These are phyloP conservation scores for Nakazawaea wyomingensis DNA, from an alignment of 805 yeast species.

Conservation along the genomic window DNA sequence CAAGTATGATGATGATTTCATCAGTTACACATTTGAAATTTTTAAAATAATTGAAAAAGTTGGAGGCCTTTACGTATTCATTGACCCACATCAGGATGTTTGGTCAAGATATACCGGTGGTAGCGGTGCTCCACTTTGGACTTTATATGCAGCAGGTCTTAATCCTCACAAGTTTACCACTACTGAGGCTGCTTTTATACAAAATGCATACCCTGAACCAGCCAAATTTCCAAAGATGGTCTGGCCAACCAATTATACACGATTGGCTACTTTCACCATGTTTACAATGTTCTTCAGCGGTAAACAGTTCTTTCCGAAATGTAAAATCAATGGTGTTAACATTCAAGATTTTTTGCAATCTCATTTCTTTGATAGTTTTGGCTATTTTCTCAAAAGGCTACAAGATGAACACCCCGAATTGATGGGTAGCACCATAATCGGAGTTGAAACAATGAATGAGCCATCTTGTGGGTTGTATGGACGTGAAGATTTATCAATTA, in stretches of 20 bases:
- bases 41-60: constrained; percentile 49
- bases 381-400: constrained; percentile 38
- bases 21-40: constrained; percentile 62
- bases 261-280: constrained; percentile 75
- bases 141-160: constrained; percentile 81
- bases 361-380: constrained; percentile 54
- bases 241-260: constrained; percentile 84
- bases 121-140: constrained; percentile 93
- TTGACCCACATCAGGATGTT: constrained; percentile 92
- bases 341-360: constrained; percentile 74
- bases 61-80: constrained; percentile 73
- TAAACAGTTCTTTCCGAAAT: constrained; percentile 66
- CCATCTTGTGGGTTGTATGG: constrained; percentile 78
- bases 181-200: constrained; percentile 79
- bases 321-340: constrained; percentile 62
- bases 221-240: constrained; percentile 71
- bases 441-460: constrained; percentile 81
- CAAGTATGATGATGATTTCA: constrained; percentile 67
- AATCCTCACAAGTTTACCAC: constrained; percentile 65
- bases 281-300: constrained; percentile 86
- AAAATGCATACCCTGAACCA: constrained; percentile 47
- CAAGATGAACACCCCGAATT: constrained; percentile 37
- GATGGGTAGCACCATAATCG: constrained; percentile 55
- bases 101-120: constrained; percentile 92
- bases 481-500: constrained; percentile 41